Conservation (phyloP, 768 basidiomycete genomes). For the Lanmaoa pseudosensibilis region DNA sequence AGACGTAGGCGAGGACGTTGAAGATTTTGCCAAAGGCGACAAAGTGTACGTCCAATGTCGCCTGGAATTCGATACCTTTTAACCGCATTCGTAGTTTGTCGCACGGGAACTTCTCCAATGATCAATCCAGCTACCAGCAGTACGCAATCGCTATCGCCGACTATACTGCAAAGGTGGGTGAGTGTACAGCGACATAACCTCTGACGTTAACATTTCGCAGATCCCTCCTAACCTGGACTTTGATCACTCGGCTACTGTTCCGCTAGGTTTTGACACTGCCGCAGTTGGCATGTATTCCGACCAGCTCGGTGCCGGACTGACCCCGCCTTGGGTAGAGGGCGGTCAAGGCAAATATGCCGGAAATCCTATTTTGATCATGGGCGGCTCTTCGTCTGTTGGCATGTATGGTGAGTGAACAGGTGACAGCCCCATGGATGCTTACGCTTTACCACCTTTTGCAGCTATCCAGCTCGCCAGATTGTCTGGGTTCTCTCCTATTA, state of each 20-base stretch:
- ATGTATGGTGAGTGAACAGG: conserved; percentile 38
- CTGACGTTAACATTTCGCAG: conserved; percentile 25
- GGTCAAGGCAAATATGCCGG: conserved; percentile 39
- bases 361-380: conserved; percentile 46
- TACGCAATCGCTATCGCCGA: conserved; percentile 35
- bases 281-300: conserved; percentile 45
- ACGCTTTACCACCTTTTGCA: conserved; percentile 13
- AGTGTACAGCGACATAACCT: neutral
- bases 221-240: conserved; percentile 45
- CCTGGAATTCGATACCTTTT: neutral
- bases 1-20: conserved; percentile 39
- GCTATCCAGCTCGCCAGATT: conserved; percentile 42
- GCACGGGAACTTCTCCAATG: conserved; percentile 34
- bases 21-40: conserved; percentile 38
- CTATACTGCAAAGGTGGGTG: conserved; percentile 38
- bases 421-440: neutral
- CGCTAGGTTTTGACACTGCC: conserved; percentile 48
- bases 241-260: conserved; percentile 48
- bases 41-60: conserved; percentile 33
- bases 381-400: conserved; percentile 52
- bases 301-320: conserved; percentile 40
- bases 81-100: conserved; percentile 11
- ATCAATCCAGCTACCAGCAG: conserved; percentile 41
- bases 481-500: conserved; percentile 43
- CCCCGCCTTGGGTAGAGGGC: conserved; percentile 35